Evolutionary conservation across 2,329 filamentous ascomycete genomes (phyloP).

Genomic region (Ploettnerulaceae sp.): DNA sequence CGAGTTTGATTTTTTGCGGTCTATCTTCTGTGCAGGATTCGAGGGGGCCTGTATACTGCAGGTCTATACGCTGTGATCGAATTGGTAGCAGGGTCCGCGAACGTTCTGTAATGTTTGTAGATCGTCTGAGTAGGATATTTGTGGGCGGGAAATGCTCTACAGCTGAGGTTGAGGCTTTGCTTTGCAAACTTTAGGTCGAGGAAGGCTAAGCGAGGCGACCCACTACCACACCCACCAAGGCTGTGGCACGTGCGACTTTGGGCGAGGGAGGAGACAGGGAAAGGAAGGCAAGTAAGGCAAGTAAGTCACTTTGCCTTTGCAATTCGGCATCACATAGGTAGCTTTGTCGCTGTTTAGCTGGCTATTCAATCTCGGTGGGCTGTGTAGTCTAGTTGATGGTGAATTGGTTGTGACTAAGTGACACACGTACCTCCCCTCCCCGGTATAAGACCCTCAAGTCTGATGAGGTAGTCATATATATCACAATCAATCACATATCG

Average conservation of each 20-base stretch:
- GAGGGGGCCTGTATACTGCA: constrained; percentile 11
- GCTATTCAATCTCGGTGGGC: background rate
- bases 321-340: too few species aligned
- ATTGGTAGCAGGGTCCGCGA: constrained; percentile 11
- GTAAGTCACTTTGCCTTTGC: background rate
- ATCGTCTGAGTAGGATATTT: constrained; percentile 13
- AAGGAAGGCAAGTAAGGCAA: background rate
- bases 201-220: constrained; percentile 4
- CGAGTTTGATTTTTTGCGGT: constrained; percentile 3
- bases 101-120: constrained; percentile 1
- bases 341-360: background rate
- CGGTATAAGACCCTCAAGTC: too few species aligned
- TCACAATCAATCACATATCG: too few species aligned
- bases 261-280: background rate
- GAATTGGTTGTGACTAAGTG: too few species aligned
- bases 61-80: constrained; percentile 17
- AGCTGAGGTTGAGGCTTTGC: constrained; percentile 12
- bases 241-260: background rate
- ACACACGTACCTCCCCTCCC: too few species aligned
- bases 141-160: constrained; percentile 14
- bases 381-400: too few species aligned
- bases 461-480: too few species aligned
- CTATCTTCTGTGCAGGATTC: constrained; percentile 2
- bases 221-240: too few species aligned
- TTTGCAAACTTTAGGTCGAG: constrained; percentile 3